These are phyloP conservation scores for Phellopilus nigrolimitatus DNA, from an alignment of 1,284 basidiomycete genomes.

Conservation along the genomic window DNA sequence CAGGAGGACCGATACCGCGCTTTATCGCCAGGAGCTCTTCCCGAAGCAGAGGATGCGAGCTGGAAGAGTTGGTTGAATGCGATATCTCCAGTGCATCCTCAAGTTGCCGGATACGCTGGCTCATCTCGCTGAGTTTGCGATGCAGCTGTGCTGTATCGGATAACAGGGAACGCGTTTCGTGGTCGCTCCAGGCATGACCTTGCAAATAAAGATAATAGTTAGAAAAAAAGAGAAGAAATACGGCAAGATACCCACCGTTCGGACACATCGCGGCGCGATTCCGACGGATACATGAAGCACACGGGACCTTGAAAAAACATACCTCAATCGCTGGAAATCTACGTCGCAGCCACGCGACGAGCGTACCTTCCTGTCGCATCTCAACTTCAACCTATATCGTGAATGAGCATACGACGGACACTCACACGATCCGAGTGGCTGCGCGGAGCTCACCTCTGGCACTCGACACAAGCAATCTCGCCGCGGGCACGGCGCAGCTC, in stretches of 20 bases:
- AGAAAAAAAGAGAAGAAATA: conserved; percentile 1
- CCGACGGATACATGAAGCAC: conserved; percentile 32
- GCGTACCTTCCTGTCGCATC: conserved; percentile 73
- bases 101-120: conserved; percentile 57
- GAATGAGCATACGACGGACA: conserved; percentile 24
- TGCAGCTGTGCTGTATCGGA: conserved; percentile 73
- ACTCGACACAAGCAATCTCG: conserved; percentile 64
- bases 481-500: conserved; percentile 20
- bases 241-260: conserved; percentile 60
- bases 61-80: conserved; percentile 34
- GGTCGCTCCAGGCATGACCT: conserved; percentile 15
- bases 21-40: conserved; percentile 46
- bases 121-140: conserved; percentile 54
- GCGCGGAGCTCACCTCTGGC: conserved; percentile 43
- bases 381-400: conserved; percentile 56
- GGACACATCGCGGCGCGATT: conserved; percentile 69
- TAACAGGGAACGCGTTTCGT: conserved; percentile 52
- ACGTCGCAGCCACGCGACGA: too few species aligned
- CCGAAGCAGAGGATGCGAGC: conserved; percentile 60
- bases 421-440: conserved; percentile 4
- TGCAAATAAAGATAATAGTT: conserved; percentile 2
- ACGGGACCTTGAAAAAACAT: conserved; percentile 29
- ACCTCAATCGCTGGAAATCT: too few species aligned
- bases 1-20: conserved; percentile 21
- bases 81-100: conserved; percentile 54